These are phyloP conservation scores for Eucalyptus erythrocorys DNA, from an alignment of 345 rosid genomes.

Conservation along the genomic window DNA sequence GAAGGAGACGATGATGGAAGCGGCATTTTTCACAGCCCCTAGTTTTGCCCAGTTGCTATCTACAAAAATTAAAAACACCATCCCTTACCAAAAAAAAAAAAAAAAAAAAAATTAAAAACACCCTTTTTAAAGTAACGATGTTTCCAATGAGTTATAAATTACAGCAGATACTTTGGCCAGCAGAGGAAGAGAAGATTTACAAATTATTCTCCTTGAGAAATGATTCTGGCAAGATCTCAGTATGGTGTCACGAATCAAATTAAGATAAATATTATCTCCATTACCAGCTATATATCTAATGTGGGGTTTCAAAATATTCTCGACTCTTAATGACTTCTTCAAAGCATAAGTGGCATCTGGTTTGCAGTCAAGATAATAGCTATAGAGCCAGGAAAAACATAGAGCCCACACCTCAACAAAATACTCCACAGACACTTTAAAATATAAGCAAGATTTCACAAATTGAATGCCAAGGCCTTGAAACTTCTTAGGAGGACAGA, in stretches of 20 bases:
- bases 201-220: neutral
- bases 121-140: fast-evolving
- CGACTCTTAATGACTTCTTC: neutral
- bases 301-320: neutral
- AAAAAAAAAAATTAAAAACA: neutral
- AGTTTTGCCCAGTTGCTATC: no score
- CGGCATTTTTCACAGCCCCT: no score
- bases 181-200: neutral
- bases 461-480: neutral
- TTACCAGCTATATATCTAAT: neutral
- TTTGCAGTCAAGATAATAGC: neutral
- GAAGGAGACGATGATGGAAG: no score
- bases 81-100: no score
- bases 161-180: neutral
- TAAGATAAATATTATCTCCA: neutral
- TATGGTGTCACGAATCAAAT: neutral
- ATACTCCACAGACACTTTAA: neutral
- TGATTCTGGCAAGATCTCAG: neutral
- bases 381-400: neutral
- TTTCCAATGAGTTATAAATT: neutral
- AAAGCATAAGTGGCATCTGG: fast-evolving
- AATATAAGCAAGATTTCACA: neutral
- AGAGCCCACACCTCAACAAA: neutral
- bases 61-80: neutral
- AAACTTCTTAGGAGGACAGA: neutral